Conservation (phyloP, 768 basidiomycete genomes). For the Pulveroboletus sp. region DNA sequence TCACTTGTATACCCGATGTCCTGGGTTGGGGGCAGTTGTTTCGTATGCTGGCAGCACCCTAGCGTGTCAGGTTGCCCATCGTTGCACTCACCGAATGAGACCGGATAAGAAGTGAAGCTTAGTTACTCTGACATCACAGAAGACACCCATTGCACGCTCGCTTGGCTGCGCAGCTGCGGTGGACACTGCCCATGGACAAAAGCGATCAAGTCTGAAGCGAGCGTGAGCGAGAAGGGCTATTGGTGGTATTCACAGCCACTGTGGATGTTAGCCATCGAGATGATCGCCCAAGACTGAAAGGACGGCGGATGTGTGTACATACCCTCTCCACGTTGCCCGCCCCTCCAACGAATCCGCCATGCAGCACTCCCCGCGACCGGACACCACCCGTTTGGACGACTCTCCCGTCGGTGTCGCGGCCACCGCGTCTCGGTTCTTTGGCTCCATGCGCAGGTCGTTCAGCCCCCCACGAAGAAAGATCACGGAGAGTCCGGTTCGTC, state of each 20-base stretch:
- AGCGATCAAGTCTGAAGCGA: too few relatives aligned
- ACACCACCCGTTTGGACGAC: conserved; percentile 3
- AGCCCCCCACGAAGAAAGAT: conserved; percentile 22
- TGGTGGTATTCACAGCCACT: neutral
- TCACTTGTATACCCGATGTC: too few relatives aligned
- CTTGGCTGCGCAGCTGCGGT: neutral
- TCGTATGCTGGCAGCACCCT: too few relatives aligned
- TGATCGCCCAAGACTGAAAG: conserved; percentile 1
- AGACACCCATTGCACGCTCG: too few relatives aligned
- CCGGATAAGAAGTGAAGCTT: too few relatives aligned
- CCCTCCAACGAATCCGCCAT: neutral
- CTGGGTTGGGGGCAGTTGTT: too few relatives aligned
- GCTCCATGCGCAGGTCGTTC: conserved; percentile 31
- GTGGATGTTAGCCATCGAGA: neutral
- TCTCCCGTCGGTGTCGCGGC: conserved; percentile 10
- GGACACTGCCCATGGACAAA: too few relatives aligned
- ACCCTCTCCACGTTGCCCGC: conserved; percentile 3
- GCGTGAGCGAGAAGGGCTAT: neutral
- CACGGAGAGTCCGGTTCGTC: conserved; percentile 18
- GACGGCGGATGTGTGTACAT: conserved; percentile 10
- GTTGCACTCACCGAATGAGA: too few relatives aligned
- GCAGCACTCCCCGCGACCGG: conserved; percentile 15
- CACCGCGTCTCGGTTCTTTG: conserved; percentile 29
- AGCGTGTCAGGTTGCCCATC: too few relatives aligned
- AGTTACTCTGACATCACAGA: too few relatives aligned